Base-by-base conservation (phyloP, 192 early-diverging fungal genomes). In the Podila horticola region DNA sequence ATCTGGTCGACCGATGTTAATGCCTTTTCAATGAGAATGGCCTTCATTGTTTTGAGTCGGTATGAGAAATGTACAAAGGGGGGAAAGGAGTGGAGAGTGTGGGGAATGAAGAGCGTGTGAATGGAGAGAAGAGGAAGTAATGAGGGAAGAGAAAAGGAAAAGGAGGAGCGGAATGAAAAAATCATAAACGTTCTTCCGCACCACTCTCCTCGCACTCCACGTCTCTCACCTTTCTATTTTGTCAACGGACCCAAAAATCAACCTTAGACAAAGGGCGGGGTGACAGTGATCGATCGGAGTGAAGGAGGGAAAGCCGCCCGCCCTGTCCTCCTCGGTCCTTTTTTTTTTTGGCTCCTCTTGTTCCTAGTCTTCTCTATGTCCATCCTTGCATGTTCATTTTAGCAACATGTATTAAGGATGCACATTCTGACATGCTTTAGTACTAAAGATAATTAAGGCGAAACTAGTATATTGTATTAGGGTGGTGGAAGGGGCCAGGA, bases 1-100 rank as follows among this genome's bases (percentile, higher is more conserved):
- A 89, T 79, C 66, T 91, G 87, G 67, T 74, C 79, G 63, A 88
- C 83, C 22, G 74, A 73, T 62, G 87, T 88, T 70, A 92, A 85
- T 84, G 87, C 88, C 75, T 81, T 84, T 74, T 86, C 79, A 51
- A 86, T 87, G 15, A 92, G 75, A 36, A 91, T 79, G 52, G 76
- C 76, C 48, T 79, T 79, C 76, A 79, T 79, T 64, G 28, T 41
- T 33, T 41, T 28, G 49, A 15, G 19, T 45, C 8, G 13, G 19
- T 33, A 13, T 63, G 36, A 3, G 5, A 41, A 3, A 48, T 24
- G 34, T 36, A 36, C 5, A 45, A 0, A n/a, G 15, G 52, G 8
- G 71, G 20, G 34, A 10, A 28, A 3, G 2, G 58, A 33, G 45
- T 26, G 36, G 24, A 28, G 34, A 33, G 34, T 36, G 20, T 64